Base-by-base conservation (phyloP, 345 rosid genomes). In the Firmiana major region DNA sequence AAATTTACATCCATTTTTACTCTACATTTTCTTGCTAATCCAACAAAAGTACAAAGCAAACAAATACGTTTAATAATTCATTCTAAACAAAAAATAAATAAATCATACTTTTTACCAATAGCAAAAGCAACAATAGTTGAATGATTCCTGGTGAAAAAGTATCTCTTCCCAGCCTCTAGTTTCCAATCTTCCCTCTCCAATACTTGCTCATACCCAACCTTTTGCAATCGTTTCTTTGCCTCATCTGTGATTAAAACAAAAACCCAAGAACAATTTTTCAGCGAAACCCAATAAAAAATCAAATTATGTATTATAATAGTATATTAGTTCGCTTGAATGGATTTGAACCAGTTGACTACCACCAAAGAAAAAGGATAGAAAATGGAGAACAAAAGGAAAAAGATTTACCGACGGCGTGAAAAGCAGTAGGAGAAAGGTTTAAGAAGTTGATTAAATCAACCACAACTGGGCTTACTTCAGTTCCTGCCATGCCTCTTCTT, bases 361-460 rank as follows among this genome's bases (percentile, higher is more conserved):
- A 36, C 22, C 26, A 51, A 46, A 19, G 24, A 7, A 21, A n/a
- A 43, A 55, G 49, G 78, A 83, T 55, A 63, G 64, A 31, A 69
- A 67, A 59, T 6, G 49, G 43, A 74, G 81, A 60, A 57, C 21
- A 9, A 9, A 57, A 57, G 24, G 6, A 1, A 31, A 31, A 31
- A 31, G 34, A 31, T 3, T 78, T 91, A 96, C 99, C 98, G 34
- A 93, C 98, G 82, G 99, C 99, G 64, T 96, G 99, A 78, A 96
- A 96, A 46, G 99, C 97, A n/a, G 99, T 96, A 34, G 99, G 98
- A 54, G 98, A 93, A 70, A 90, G 93, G 84, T 96, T 93, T 80
- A 93, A 87, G 90, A 91, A 96, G 81, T 86, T 58, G 81, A 96
- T 82, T 75, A 96, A 81, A 78, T 91, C 99, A 74, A 87, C 74